Percentiles rank a stretch among this genome's conserved stretches.
Evolutionary conservation across 306 rosid genomes (phyloP).

Genomic region (Vigna reflexopilosa): DNA sequence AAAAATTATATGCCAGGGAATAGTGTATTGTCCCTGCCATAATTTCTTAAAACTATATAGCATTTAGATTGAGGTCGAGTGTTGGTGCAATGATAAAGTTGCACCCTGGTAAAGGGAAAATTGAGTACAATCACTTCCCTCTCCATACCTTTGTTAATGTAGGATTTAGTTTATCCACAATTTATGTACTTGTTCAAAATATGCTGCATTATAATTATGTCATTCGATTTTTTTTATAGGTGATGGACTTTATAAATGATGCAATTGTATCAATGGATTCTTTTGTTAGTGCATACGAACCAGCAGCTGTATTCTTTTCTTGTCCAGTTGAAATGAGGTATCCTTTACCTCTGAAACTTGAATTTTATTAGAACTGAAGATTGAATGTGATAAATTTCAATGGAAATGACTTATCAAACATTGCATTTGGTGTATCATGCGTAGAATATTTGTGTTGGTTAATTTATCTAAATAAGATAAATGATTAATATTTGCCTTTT

Average conservation of each 20-base stretch:
- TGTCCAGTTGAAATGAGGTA: slow-evolving; percentile 87
- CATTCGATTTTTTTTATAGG: slow-evolving; percentile 56
- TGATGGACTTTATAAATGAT: slow-evolving; percentile 94
- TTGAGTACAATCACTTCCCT: neutral
- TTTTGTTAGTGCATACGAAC: slow-evolving; percentile 67
- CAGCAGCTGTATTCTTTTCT: slow-evolving; percentile 78
- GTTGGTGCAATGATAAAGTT: neutral
- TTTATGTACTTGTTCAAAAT: slow-evolving; percentile 36
- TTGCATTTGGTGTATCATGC: slow-evolving; percentile 22
- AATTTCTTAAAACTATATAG: neutral
- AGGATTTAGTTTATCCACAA: slow-evolving; percentile 28
- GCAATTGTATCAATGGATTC: slow-evolving; percentile 86
- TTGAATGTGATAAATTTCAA: slow-evolving; percentile 31
- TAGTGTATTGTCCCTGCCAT: neutral
- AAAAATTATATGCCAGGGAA: slow-evolving; percentile 34
- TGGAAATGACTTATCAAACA: slow-evolving; percentile 19
- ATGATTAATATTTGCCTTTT: slow-evolving; percentile 6
- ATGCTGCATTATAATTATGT: slow-evolving; percentile 36
- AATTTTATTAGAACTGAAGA: slow-evolving; percentile 19
- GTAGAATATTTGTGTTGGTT: slow-evolving; percentile 23
- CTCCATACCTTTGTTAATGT: neutral
- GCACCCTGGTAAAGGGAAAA: no score
- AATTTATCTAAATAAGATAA: slow-evolving; percentile 12
- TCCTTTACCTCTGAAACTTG: slow-evolving; percentile 24
- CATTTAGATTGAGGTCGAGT: neutral